Base-by-base conservation (phyloP, 208 protist species). In the Naegleria lovaniensis region DNA sequence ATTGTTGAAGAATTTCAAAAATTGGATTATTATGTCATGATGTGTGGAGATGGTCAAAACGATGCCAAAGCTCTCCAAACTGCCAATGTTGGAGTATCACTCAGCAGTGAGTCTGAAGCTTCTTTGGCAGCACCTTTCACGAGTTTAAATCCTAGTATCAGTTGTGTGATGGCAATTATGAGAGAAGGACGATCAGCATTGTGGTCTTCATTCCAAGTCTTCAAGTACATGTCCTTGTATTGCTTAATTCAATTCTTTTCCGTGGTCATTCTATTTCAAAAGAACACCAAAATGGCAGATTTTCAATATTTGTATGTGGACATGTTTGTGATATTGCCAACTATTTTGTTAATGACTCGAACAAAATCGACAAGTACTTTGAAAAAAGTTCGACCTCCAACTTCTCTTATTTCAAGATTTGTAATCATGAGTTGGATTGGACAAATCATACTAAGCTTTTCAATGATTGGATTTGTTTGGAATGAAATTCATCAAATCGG, bases 91-190 rank as follows among this genome's bases (percentile, higher is more conserved):
- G 95, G 95, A 22, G 88, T 96, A 22, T 94, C 93, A 19, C 51
- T 96, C 0, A 90, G 92, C 5, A 91, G 95, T 38, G 92, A 79
- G 5, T n/a, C 19, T 36, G 94, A 96, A 41, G 95, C 95, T 0
- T 95, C 92, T n/a, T 94, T 96, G 22, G 95, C 95, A 25, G 95
- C 95, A 15, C 94, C 95, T 25, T 96, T 96, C 55, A 96, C 95
- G 6, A 91, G 83, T 9, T 91, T 43, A 9, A 43, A 79, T 2
- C 76, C 91, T 2, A 76, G 67, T 41, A 90, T 94, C 11, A 25
- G 41, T 9, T 92, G 76, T 83, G 43, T 79, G 9, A 19, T 36
- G 7, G 7, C 29, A 79, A 33, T 86, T 25, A 67, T 95, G 7
- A 76, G 59, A 39, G 93, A 96, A 51, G 95, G 95, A 55, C 87